phyloP scores from a whole-genome alignment of 805 yeast species.

The Zygoascus bituminiphila region DNA sequence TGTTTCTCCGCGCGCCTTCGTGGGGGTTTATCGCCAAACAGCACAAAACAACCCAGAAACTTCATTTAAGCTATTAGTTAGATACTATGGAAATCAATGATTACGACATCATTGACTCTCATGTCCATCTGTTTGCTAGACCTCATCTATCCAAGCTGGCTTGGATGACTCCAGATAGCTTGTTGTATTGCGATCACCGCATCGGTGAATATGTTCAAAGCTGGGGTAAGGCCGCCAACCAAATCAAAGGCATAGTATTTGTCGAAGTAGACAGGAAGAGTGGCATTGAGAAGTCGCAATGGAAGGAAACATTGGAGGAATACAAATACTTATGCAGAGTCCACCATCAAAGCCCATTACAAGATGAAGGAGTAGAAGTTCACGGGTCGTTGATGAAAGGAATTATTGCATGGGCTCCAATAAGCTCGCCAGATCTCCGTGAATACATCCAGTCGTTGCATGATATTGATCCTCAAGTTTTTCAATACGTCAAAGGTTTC shows the following conservation, averaged over 20 bases:
- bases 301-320: constrained; percentile 26
- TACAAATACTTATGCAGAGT: constrained; percentile 18
- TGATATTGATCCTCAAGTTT: constrained; percentile 7
- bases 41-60: too few relatives aligned
- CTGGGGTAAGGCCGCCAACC: neutral
- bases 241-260: constrained; percentile 20
- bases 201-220: constrained; percentile 30
- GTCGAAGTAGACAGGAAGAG: constrained; percentile 31
- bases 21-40: too few relatives aligned
- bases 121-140: constrained; percentile 31
- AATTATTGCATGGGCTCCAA: constrained; percentile 41
- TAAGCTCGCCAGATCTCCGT: constrained; percentile 22
- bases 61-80: too few relatives aligned
- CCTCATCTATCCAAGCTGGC: constrained; percentile 23
- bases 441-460: constrained; percentile 17
- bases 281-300: constrained; percentile 10
- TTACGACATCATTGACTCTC: constrained; percentile 29
- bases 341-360: neutral
- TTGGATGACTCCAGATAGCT: constrained; percentile 30
- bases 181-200: constrained; percentile 23
- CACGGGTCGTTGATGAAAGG: constrained; percentile 19
- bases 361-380: neutral
- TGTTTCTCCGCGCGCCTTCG: too few relatives aligned
- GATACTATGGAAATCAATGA: too few relatives aligned
- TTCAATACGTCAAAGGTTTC: constrained; percentile 32